Evolutionary conservation across 345 rosid genomes (phyloP).

Genomic region (Erysimum cheiranthoides): DNA sequence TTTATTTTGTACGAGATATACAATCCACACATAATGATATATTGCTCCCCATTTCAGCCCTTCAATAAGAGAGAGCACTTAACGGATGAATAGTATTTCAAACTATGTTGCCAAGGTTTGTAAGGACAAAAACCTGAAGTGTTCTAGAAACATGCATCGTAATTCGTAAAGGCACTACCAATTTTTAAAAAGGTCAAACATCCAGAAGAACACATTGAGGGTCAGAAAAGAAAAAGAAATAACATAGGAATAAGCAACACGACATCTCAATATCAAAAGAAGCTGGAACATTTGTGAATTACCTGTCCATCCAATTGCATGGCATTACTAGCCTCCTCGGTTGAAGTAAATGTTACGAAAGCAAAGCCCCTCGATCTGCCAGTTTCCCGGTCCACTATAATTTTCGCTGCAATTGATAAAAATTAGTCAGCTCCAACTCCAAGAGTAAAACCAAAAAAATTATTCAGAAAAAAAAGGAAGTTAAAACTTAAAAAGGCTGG

Average conservation of each 20-base stretch:
- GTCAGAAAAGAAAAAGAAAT: background rate
- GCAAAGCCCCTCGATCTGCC: constrained; percentile 97
- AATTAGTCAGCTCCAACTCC: background rate
- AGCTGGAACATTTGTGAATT: background rate
- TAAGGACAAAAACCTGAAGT: background rate
- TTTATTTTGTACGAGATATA: constrained; percentile 1
- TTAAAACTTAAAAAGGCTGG: constrained; percentile 42
- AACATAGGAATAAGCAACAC: background rate
- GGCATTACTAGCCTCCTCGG: constrained; percentile 85
- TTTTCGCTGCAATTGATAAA: constrained; percentile 61
- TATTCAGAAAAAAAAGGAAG: background rate
- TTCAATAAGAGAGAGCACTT: constrained; percentile 9
- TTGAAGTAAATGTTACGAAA: constrained; percentile 68
- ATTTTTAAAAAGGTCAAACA: constrained; percentile 9
- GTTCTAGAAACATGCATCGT: constrained; percentile 7
- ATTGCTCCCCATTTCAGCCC: background rate
- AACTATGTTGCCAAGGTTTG: background rate
- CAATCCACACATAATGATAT: background rate
- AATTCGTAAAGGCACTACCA: background rate
- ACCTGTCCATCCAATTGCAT: constrained; percentile 98
- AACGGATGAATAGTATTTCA: background rate
- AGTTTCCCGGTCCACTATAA: constrained; percentile 85
- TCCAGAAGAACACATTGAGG: constrained; percentile 1
- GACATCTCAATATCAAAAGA: constrained; percentile 17
- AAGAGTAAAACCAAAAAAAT: background rate